Base-by-base conservation (phyloP, 1,284 basidiomycete species). In the Naganishia liquefaciens region DNA sequence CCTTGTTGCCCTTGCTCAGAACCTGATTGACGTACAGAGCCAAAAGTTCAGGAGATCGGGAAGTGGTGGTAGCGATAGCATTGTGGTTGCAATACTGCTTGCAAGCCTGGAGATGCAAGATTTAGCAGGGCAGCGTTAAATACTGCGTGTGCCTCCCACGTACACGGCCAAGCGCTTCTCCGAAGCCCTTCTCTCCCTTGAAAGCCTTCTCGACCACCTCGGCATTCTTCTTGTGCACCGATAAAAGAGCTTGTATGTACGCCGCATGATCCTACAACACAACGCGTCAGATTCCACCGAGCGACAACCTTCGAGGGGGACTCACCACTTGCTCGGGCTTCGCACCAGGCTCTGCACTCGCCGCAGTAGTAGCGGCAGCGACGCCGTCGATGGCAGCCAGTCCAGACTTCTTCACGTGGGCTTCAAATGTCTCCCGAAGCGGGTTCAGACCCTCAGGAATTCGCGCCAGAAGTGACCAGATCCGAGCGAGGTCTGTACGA, bases 71-170 rank as follows among this genome's bases (percentile, higher is more conserved):
- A 19, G 91, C 93, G 4, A 92, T 94, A 64, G 89, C 87, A 77
- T 99, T 99, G 54, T 87, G 84, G 78, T 99, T 99, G 77, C 95
- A 91, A 76, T 95, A 98, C 76, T 95, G 93, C 74, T 93, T 84
- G 80, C 95, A 98, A 11, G 96, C 96, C 83, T 93, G 67, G 87
- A 5, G 23, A 50, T 1, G 43, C 17, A 28, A 60, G 33, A 10
- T 10, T 47, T 3, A 44, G 40, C 15, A 15, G 3, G 19, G 10
- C 19, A 47, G n/a, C 13, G 9, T 3, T 11, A 50, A 52, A 65
- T 27, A 68, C 62, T 57, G 47, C 27, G 30, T 6, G n/a, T 13
- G 15, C 23, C 7, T 25, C 44, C 28, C 43, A 53, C 51, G 2
- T 37, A 60, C 57, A 3, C 57, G 57, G 80, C 99, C 96, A 50